Base-by-base conservation (phyloP, 768 basidiomycete genomes). In the Suillus clintonianus region DNA sequence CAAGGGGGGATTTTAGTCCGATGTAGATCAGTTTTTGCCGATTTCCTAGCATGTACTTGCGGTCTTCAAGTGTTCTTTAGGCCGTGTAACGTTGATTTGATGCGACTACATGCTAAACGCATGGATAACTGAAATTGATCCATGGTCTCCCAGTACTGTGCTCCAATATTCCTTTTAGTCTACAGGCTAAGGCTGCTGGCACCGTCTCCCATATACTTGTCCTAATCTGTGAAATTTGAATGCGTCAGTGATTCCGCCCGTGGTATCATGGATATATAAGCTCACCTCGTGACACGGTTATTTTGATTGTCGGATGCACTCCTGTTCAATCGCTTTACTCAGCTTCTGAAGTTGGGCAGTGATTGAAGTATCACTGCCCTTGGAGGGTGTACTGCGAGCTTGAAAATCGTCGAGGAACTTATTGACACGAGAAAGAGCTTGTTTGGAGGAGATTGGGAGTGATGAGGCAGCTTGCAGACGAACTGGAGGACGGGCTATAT, bases 301-400 rank as follows among this genome's bases (percentile, higher is more conserved):
- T 62, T 63, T 41, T 63, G 72, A 72, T 47, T 70, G 70, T 32
- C 69, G 69, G 54, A 62, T 62, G 0, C 81, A 74, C 37, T 57
- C 56, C 67, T 87, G 82, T 64, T 86, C 84, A 64, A 88, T 70
- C 5, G 86, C 85, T 59, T 79, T 78, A 51, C 77, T 77, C 57
- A 88, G 73, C 70, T 88, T 88, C 69, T 84, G 81, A 24, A 88
- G 77, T 68, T 88, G 87, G 5, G 86, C 85, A 0, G 81, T 86
- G 53, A 86, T 84, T 5, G 86, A 81, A 0, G 81, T 80, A 64
- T 85, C 85, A 4, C 82, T 81, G 11, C 85, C 82, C 61, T 85
- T 83, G 0, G 82, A 75, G 19, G 81, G 77, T 4, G 79, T 75
- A 59, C 79, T 81, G 22, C 84, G 78, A 4, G 76, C 72, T 67